A percentile compares a stretch with the other conserved stretches of the same genome.
Conservation (phyloP, 1,284 basidiomycete genomes). For the Fomitopsis pinicola region DNA sequence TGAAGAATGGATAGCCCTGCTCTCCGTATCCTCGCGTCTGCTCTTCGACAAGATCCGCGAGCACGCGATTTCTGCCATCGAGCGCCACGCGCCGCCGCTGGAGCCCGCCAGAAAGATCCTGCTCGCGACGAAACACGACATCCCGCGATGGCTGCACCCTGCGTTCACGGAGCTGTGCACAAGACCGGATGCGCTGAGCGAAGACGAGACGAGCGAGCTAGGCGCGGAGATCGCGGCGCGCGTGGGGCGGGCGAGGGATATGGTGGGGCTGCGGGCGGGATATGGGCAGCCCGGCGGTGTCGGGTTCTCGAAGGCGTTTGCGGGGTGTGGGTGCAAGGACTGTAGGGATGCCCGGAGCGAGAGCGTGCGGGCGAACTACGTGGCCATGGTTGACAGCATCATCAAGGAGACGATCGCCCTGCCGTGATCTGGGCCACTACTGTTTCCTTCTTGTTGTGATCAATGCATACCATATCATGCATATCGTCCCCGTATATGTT, state of each 20-base stretch:
- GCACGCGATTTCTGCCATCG: constrained; percentile 18
- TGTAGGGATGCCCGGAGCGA: not conserved
- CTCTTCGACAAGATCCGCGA: constrained; percentile 20
- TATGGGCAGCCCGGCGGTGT: not conserved
- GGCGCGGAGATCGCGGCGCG: constrained; percentile 5
- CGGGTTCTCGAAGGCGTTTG: not conserved
- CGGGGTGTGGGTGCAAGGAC: not conserved
- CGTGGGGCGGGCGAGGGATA: not conserved
- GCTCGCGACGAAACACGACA: constrained; percentile 20
- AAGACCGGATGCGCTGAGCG: constrained; percentile 16
- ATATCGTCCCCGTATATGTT: no score
- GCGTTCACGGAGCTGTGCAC: constrained; percentile 19
- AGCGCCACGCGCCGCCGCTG: constrained; percentile 15
- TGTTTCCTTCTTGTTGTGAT: constrained; percentile 36
- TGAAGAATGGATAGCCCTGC: constrained; percentile 11
- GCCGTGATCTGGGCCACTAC: constrained; percentile 55
- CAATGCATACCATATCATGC: no score
- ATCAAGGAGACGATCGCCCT: not conserved
- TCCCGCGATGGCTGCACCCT: constrained; percentile 18
- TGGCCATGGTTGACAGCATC: not conserved
- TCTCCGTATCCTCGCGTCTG: constrained; percentile 22
- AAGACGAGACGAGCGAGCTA: constrained; percentile 19
- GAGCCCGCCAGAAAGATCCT: constrained; percentile 20
- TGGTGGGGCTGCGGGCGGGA: not conserved
- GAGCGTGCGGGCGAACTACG: not conserved